These are phyloP conservation scores for Nakaseomyces delphensis DNA, from an alignment of 1,139 yeast genomes.

Conservation along the genomic window DNA sequence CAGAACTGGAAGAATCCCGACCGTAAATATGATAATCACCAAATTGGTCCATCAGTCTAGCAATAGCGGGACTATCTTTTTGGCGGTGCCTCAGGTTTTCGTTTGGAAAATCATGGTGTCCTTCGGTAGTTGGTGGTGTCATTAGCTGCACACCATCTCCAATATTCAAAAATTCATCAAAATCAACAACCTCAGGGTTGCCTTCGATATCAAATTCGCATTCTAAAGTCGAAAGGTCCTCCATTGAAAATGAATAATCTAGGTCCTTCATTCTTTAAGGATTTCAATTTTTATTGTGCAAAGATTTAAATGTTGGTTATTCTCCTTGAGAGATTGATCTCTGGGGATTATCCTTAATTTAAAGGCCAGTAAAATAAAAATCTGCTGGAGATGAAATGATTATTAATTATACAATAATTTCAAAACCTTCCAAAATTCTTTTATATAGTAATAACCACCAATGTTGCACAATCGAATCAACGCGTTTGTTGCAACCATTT, in stretches of 20 bases:
- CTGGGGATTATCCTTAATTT: no score
- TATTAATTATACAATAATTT: no score
- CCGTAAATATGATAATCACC: background rate
- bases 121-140: conserved; percentile 2
- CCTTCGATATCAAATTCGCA: background rate
- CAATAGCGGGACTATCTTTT: background rate
- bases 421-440: no score
- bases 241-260: conserved; percentile 6
- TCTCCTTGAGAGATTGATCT: no score
- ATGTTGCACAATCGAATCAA: background rate
- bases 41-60: background rate
- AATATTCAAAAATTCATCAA: conserved; percentile 5
- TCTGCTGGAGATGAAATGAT: no score
- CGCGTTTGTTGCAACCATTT: background rate
- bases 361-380: no score
- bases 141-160: conserved; percentile 5
- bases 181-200: background rate
- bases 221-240: conserved; percentile 1
- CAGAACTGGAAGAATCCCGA: background rate
- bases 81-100: background rate
- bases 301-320: no score
- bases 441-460: background rate
- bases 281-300: no score
- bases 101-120: background rate
- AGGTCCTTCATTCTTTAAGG: background rate